phyloP scores from a whole-genome alignment of 2,329 filamentous ascomycete species.

The Plectosphaerella plurivora region DNA sequence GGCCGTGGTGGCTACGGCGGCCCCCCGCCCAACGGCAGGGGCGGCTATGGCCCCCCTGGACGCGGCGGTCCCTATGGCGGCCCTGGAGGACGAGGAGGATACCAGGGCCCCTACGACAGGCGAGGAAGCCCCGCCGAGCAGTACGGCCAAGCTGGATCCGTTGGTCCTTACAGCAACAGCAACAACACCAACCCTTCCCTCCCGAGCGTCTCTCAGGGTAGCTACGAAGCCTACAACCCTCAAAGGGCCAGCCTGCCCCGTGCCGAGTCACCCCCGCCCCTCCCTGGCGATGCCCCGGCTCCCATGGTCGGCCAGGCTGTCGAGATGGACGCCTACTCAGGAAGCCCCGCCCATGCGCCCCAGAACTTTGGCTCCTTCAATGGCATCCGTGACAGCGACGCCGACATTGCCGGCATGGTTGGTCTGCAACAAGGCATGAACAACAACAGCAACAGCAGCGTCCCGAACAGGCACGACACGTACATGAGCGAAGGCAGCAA shows the following conservation, averaged over 20 bases:
- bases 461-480: slow-evolving; percentile 39
- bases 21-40: slow-evolving; percentile 32
- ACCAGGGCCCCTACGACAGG: slow-evolving; percentile 28
- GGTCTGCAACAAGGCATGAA: slow-evolving; percentile 56
- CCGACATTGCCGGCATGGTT: slow-evolving; percentile 70
- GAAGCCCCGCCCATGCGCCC: slow-evolving; percentile 40
- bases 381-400: slow-evolving; percentile 58
- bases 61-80: slow-evolving; percentile 21
- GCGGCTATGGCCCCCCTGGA: slow-evolving; percentile 35
- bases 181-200: slow-evolving; percentile 28
- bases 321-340: slow-evolving; percentile 75
- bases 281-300: slow-evolving; percentile 39
- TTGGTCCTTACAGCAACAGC: slow-evolving; percentile 29
- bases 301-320: slow-evolving; percentile 59
- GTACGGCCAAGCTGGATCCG: slow-evolving; percentile 26
- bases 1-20: slow-evolving; percentile 41
- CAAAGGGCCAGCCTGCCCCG: slow-evolving; percentile 45
- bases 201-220: slow-evolving; percentile 27
- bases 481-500: slow-evolving; percentile 63
- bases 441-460: slow-evolving; percentile 13
- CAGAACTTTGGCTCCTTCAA: slow-evolving; percentile 40
- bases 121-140: slow-evolving; percentile 29
- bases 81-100: background rate
- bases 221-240: slow-evolving; percentile 39
- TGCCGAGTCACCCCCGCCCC: slow-evolving; percentile 61